Evolutionary conservation across 176 grass and related monocot species (phyloP), one percentile per base, ranked within the genome.

Genomic region (Aegilops speltoides): DNA sequence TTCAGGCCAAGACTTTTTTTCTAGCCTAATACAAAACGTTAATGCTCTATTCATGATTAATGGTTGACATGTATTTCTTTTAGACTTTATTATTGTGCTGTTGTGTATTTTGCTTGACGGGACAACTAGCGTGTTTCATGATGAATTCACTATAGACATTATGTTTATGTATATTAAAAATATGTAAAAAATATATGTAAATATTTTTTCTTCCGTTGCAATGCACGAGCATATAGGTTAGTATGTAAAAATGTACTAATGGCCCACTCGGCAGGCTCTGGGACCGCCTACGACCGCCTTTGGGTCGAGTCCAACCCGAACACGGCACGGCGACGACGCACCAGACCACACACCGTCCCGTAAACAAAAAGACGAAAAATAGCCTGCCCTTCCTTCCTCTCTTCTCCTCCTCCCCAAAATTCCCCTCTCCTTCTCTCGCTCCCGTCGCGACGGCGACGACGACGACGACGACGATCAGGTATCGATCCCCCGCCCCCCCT

Each of bases 331-430:
- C 67, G 67, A 34, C 66, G 31, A 70, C 32, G 36, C 66, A 69
- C 23, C 72, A 40, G 13, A 75, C 41, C 32, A 71, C 33, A 72
- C 68, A 72, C 71, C 40, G 12, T 4, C 71, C 71, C 72, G 41
- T 75, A 76, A 31, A 76, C 73, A 76, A 76, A 76, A 76, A 76
- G 73, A 76, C 73, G 45, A 76, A 76, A 76, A 76, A 76, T 76
- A 76, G 43, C 73, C 73, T 52, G 43, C 73, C 40, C 43, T 31
- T 76, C 72, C 41, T 50, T 52, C 73, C 43, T 76, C 73, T 28
- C 23, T 76, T 76, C 73, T 22, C 20, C 24, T 41, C 38, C 24
- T 43, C 38, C 11, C 37, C 43, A 15, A 76, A 76, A 76, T 76
- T 76, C 73, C 73, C 73, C 73, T 29, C 72, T 24, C 38, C 71